phyloP scores from a whole-genome alignment of 2,329 filamentous ascomycete genomes.

The Talaromyces verruculosus region DNA sequence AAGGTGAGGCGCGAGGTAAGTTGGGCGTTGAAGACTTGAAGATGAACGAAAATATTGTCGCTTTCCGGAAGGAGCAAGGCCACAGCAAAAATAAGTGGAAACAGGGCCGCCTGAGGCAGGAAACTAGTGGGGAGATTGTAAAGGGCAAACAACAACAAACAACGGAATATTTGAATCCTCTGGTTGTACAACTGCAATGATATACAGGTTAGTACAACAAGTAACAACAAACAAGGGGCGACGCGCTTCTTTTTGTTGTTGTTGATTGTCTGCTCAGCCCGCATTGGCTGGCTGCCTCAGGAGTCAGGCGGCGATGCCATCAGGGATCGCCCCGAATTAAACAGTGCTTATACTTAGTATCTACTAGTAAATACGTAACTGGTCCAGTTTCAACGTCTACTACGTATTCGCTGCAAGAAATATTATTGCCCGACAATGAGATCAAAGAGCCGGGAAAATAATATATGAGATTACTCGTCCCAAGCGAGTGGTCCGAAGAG shows the following conservation, averaged over 20 bases:
- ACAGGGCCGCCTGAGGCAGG: background rate
- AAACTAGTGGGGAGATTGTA: background rate
- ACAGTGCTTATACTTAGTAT: no score
- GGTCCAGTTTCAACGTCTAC: background rate
- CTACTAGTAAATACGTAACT: background rate
- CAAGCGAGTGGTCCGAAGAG: background rate
- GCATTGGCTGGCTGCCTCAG: constrained; percentile 2
- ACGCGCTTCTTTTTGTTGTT: constrained; percentile 4
- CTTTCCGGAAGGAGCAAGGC: constrained; percentile 7
- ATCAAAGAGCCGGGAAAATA: background rate
- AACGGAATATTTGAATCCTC: background rate
- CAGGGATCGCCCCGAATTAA: background rate
- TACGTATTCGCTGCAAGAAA: background rate
- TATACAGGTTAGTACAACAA: background rate
- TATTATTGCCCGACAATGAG: background rate
- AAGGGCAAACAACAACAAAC: no score
- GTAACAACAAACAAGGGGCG: background rate
- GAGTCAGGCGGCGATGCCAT: constrained; percentile 1
- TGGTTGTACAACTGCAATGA: background rate
- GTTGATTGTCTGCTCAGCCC: background rate
- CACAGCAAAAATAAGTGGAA: background rate
- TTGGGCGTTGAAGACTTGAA: background rate
- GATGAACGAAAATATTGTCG: background rate
- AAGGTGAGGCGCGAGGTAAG: constrained; percentile 2
- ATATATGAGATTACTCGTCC: background rate